Base-by-base conservation (phyloP, 345 rosid genomes). In the Lenwebbia sp. region DNA sequence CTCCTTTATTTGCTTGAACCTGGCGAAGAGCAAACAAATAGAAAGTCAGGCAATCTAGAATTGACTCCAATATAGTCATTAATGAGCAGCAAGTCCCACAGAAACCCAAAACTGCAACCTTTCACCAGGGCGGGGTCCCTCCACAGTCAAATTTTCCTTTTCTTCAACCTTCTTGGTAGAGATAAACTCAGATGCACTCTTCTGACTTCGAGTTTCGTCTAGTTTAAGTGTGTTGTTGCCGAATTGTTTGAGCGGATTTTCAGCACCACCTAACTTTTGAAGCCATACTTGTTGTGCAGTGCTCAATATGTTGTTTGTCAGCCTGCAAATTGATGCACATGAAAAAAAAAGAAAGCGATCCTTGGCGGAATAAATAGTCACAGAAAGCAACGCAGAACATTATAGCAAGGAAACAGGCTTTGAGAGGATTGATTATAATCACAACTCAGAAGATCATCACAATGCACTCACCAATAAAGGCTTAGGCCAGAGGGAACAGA, bases 401-500 rank as follows among this genome's bases (percentile, higher is more conserved):
- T 40, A 84, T 19, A 57, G 52, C 55, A 81, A 65, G 37, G 78
- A 44, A 40, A 30, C 44, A 76, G 62, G 86, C 14, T 54, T 37
- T 0, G 0, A 65, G 78, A 65, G 22, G 33, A 65, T 1, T 55
- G 11, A 55, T 7, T 55, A 55, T 55, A 22, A 55, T 55, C 58
- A 22, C 58, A 55, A 10, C 44, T 65, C 78, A 33, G 44, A 33
- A 65, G 78, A 65, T 65, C 44, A 65, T 65, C 3, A 5, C 78
- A 33, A 65, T 33, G 44, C 78, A 81, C 98, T 93, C 90, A 96
- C 99, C 99, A 97, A 87, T 97, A 97, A 83, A 97, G 96, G 90
- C 99, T 96, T 89, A 97, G 91, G 90, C 99, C 99, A 58, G 99
- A 97, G 87, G 99, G 99, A 91, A 96, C 99, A n/a, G 98, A 97